A percentile compares a stretch with the other conserved stretches of the same genome.
Conservation (phyloP, 345 rosid genomes). For the Iberis pinnata region DNA sequence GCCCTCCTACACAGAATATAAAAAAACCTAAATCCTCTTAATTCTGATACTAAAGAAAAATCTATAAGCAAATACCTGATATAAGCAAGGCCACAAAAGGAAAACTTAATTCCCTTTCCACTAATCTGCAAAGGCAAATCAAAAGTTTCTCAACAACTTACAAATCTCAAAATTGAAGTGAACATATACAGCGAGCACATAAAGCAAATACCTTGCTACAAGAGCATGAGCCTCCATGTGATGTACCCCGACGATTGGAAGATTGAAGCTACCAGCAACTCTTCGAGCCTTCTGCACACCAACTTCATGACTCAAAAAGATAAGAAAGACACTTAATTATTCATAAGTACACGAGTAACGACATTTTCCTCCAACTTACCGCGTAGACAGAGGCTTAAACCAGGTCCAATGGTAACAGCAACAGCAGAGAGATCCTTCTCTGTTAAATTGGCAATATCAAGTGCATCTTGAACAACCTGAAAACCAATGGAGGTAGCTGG, state of each 20-base stretch:
- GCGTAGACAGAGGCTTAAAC: slow-evolving; percentile 88
- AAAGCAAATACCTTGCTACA: slow-evolving; percentile 61
- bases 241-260: slow-evolving; percentile 75
- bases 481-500: too few relatives aligned
- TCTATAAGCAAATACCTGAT: slow-evolving; percentile 49
- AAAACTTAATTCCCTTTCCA: slow-evolving; percentile 65
- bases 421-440: slow-evolving; percentile 75
- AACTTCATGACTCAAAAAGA: background rate
- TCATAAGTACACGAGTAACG: background rate
- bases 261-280: slow-evolving; percentile 35
- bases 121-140: slow-evolving; percentile 41
- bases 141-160: background rate
- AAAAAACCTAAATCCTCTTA: slow-evolving; percentile 1
- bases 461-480: slow-evolving; percentile 86
- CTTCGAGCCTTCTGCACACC: background rate
- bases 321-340: background rate
- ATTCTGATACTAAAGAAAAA: background rate
- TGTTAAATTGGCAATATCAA: slow-evolving; percentile 58
- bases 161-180: background rate
- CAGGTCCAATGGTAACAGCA: slow-evolving; percentile 99
- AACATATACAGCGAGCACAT: background rate
- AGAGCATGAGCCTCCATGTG: slow-evolving; percentile 99
- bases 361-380: slow-evolving; percentile 41
- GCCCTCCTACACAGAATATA: slow-evolving; percentile 51
- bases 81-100: slow-evolving; percentile 91